Evolutionary conservation across 163 green algal genomes (phyloP).

Genomic region (Scenedesmus sp.): DNA sequence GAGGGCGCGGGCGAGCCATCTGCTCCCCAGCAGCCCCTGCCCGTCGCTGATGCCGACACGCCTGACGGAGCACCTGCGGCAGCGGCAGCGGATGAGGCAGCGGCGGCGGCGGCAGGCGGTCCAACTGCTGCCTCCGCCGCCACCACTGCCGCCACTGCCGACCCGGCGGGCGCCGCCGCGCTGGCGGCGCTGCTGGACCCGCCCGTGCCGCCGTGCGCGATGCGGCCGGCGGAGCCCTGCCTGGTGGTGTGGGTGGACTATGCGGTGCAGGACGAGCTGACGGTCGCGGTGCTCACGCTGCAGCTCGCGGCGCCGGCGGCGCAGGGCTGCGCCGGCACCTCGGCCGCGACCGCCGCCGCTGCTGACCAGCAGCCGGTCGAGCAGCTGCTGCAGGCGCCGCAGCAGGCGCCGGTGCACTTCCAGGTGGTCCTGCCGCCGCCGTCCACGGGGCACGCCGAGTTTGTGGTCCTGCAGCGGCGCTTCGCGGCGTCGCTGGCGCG

Average conservation of each 20-base stretch:
- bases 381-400: conserved; percentile 3
- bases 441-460: conserved; percentile 4
- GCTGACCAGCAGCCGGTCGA: neutral
- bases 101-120: neutral
- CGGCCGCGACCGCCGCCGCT: neutral
- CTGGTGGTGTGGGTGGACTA: conserved; percentile 37
- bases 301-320: conserved; percentile 19
- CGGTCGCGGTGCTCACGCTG: conserved; percentile 26
- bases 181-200: conserved; percentile 5
- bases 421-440: conserved; percentile 39
- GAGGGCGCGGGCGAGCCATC: too few relatives aligned
- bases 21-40: neutral
- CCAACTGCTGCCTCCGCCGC: neutral
- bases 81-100: neutral
- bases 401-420: conserved; percentile 34
- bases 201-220: neutral
- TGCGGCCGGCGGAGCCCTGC: conserved; percentile 42
- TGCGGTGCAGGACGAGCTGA: conserved; percentile 26
- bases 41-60: neutral
- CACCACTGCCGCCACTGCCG: conserved; percentile 10
- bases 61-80: too few relatives aligned
- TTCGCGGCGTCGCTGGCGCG: conserved; percentile 4
- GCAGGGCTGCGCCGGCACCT: neutral
- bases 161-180: neutral
- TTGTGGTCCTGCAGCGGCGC: conserved; percentile 25